Conservation (phyloP, 1,139 yeast species). For the Sugiyamaella novakii region DNA sequence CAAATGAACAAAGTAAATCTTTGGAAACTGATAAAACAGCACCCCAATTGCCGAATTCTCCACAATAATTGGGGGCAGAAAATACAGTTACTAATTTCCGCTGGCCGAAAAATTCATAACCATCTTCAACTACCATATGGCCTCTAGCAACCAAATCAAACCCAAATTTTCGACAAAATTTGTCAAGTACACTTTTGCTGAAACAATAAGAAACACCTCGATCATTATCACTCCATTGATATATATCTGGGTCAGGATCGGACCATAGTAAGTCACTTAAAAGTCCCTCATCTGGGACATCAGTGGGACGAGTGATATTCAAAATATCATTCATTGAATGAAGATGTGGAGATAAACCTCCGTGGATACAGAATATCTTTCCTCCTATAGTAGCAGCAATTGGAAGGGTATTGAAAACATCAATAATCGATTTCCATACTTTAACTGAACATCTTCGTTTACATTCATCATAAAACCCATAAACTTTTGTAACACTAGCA, state of each 20-base stretch:
- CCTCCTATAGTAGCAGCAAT: constrained; percentile 86
- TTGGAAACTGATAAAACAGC: constrained; percentile 86
- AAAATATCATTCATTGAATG: constrained; percentile 66
- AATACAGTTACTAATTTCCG: constrained; percentile 79
- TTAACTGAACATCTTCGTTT: constrained; percentile 69
- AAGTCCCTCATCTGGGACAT: constrained; percentile 80
- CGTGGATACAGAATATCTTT: constrained; percentile 85
- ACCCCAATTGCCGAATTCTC: constrained; percentile 88
- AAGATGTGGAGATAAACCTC: constrained; percentile 82
- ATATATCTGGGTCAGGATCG: constrained; percentile 71
- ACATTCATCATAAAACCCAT: constrained; percentile 88
- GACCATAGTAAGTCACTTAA: constrained; percentile 86
- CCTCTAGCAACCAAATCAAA: constrained; percentile 84
- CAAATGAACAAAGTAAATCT: constrained; percentile 78
- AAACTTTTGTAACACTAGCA: constrained; percentile 79
- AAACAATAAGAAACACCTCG: constrained; percentile 86
- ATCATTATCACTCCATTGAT: constrained; percentile 80
- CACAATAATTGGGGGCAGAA: constrained; percentile 89
- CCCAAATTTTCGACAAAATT: constrained; percentile 67
- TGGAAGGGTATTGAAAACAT: constrained; percentile 82
- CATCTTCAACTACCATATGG: constrained; percentile 94
- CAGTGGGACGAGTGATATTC: constrained; percentile 77
- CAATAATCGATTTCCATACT: constrained; percentile 75
- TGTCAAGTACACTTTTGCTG: constrained; percentile 71
- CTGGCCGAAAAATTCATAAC: constrained; percentile 81